Percentiles rank a stretch among this genome's conserved stretches.
Conservation (phyloP, 768 basidiomycete species). For the Phanerochaete sordida region DNA sequence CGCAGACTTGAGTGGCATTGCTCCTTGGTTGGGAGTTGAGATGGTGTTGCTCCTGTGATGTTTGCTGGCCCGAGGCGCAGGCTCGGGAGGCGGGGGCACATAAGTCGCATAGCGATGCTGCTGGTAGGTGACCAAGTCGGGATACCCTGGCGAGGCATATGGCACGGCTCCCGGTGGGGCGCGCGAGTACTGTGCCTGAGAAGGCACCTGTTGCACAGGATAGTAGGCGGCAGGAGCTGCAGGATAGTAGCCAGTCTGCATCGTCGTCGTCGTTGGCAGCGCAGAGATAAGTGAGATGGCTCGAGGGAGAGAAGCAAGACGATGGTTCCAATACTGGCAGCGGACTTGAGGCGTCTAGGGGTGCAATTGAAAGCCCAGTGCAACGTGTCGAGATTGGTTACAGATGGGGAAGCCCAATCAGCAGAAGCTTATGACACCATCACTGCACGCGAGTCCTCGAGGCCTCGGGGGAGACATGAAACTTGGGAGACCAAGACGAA, state of each 20-base stretch:
- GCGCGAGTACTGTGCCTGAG: not conserved
- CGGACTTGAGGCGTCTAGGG: conserved; percentile 18
- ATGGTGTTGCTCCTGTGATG: conserved; percentile 1
- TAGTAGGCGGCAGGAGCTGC: conserved; percentile 19
- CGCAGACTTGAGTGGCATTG: conserved; percentile 49
- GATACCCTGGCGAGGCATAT: conserved; percentile 6
- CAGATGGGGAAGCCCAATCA: not conserved
- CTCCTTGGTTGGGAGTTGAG: not conserved
- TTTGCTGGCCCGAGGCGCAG: not conserved
- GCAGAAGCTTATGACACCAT: not conserved
- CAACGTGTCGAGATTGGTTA: conserved; percentile 21
- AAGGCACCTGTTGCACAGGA: conserved; percentile 5
- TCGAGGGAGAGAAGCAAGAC: conserved; percentile 6
- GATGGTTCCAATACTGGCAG: conserved; percentile 8
- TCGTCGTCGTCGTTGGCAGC: conserved; percentile 6
- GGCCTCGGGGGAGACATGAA: no score
- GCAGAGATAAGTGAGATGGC: not conserved
- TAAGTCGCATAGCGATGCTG: conserved; percentile 1
- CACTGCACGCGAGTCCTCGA: not conserved
- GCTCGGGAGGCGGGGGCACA: conserved; percentile 5
- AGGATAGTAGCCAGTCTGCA: conserved; percentile 20
- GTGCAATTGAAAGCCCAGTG: conserved; percentile 23
- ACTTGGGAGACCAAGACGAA: no score
- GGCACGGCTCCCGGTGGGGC: conserved; percentile 4
- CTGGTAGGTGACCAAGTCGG: conserved; percentile 6